Evolutionary conservation across 176 grass and related monocot genomes (phyloP).

Genomic region (Olyra latifolia): DNA sequence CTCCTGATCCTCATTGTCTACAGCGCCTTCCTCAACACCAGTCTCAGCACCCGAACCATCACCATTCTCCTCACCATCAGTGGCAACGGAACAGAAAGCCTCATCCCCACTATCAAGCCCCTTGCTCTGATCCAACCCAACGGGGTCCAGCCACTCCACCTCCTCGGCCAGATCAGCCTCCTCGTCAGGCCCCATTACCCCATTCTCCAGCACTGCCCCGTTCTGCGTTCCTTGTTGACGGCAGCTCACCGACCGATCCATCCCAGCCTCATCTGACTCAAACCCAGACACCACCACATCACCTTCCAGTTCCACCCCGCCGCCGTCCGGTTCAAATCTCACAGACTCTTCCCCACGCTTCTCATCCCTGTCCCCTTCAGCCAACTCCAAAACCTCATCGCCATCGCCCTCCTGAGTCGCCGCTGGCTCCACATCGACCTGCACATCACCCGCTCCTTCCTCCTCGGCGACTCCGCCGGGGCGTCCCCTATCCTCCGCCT

Average conservation of each 20-base stretch:
- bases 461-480: too few relatives aligned
- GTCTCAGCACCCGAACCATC: background rate
- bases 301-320: background rate
- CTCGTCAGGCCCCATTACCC: constrained; percentile 1
- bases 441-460: background rate
- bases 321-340: background rate
- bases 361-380: background rate
- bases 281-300: background rate
- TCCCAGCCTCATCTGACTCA: background rate
- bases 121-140: constrained; percentile 8
- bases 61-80: background rate
- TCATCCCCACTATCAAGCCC: background rate
- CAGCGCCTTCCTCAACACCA: constrained; percentile 9
- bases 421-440: background rate
- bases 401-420: background rate
- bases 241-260: background rate
- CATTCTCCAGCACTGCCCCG: background rate
- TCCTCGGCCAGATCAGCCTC: background rate
- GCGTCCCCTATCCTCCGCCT: too few relatives aligned
- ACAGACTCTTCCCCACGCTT: background rate
- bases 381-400: constrained; percentile 4
- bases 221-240: constrained; percentile 7
- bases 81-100: background rate
- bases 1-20: background rate
- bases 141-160: constrained; percentile 9